Conservation (phyloP, 2,329 filamentous ascomycete species). For the Beauveria australis region DNA sequence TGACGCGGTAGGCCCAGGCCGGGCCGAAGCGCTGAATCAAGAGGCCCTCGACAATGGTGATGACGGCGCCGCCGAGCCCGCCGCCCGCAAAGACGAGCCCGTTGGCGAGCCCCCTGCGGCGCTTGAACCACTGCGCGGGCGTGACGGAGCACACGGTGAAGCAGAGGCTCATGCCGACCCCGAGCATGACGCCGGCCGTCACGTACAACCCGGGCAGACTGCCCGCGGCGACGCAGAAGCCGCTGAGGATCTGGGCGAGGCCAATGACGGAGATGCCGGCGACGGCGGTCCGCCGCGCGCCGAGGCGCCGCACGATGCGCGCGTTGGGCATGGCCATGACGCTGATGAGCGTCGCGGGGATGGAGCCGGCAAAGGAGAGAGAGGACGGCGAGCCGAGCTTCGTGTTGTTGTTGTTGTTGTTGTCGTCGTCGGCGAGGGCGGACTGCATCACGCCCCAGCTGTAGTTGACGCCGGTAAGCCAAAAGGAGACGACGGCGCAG, state of each 20-base stretch:
- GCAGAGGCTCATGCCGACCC: slow-evolving; percentile 11
- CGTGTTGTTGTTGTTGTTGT: no score
- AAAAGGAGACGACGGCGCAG: slow-evolving; percentile 10
- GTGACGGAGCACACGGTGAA: slow-evolving; percentile 13
- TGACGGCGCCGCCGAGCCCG: slow-evolving; percentile 13
- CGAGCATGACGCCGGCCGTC: slow-evolving; percentile 9
- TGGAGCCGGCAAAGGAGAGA: slow-evolving; percentile 11
- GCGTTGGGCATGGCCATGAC: slow-evolving; percentile 8
- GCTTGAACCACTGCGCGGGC: slow-evolving; percentile 13
- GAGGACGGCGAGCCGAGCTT: slow-evolving; percentile 3
- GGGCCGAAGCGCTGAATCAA: slow-evolving; percentile 12
- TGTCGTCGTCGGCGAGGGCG: neutral
- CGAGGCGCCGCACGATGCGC: neutral
- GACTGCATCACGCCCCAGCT: slow-evolving; percentile 12
- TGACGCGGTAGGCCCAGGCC: slow-evolving; percentile 13
- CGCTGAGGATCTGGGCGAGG: neutral
- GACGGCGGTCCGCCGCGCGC: slow-evolving; percentile 4
- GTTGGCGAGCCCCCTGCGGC: slow-evolving; percentile 12
- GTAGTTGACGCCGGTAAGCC: slow-evolving; percentile 10
- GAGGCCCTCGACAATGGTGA: slow-evolving; percentile 11
- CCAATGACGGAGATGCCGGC: neutral
- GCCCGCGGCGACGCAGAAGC: neutral
- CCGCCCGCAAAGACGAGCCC: slow-evolving; percentile 13
- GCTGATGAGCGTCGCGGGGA: slow-evolving; percentile 5
- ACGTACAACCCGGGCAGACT: slow-evolving; percentile 10